Base-by-base conservation (phyloP, 306 rosid genomes). In the Quercus agrifolia region DNA sequence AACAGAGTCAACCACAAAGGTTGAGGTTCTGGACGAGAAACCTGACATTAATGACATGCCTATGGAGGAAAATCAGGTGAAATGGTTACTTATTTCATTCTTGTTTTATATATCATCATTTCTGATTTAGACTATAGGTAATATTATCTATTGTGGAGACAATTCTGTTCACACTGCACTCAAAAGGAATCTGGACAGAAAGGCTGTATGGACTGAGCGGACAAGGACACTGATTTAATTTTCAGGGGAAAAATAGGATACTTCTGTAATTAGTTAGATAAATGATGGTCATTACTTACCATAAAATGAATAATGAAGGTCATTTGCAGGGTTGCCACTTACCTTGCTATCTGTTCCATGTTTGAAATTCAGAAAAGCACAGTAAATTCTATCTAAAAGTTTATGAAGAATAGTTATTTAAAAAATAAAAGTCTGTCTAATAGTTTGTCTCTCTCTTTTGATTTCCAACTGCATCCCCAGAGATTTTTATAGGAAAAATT, bases 1-100 rank as follows among this genome's bases (percentile, higher is more conserved):
- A 72, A 78, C 87, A 41, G 88, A 85, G 74, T 83, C 71, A 78
- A 82, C 79, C 72, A 44, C 64, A 67, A 89, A 87, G 88, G 85
- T 74, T 31, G 90, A 82, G 70, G 75, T 56, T 81, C 79, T 88
- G 83, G 94, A 90, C 44, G 96, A 87, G 83, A 95, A 95, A 77
- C 99, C 98, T 63, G 97, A 93, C 86, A 95, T 91, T 75, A 95
- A 95, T 78, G 98, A 95, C 69, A 81, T 91, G 35, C 98, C 97
- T 2, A 86, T 88, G 91, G 98, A 95, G 74, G 99, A 95, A 83
- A 93, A 83, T 86, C 88, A 93, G 97, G 99, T 95, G 75, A 81
- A 64, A 35, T 4, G 62, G 38, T 73, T 77, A 2, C 77, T 8
- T 14, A 35, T 55, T 71, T 55, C 30, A 67, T 76, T 62, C 66